Conservation (phyloP, 2,329 filamentous ascomycete species). For the Epichloe sp. region DNA sequence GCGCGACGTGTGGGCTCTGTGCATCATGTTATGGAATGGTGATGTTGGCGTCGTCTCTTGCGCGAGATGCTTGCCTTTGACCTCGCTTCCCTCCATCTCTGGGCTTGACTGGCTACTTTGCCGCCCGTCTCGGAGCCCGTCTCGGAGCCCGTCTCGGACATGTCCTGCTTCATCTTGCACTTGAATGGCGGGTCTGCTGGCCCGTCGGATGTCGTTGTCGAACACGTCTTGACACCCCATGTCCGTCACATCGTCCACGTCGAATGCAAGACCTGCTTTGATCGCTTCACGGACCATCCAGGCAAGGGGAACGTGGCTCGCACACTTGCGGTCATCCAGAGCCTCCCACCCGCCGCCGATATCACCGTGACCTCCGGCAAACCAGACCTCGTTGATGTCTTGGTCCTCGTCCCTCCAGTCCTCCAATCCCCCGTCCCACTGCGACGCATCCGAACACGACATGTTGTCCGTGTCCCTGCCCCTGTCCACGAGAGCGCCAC, state of each 20-base stretch:
- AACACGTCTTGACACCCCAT: slow-evolving; percentile 40
- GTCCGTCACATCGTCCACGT: slow-evolving; percentile 51
- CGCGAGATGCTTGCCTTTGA: neutral
- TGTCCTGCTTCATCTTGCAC: slow-evolving; percentile 8
- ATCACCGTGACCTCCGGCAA: slow-evolving; percentile 66
- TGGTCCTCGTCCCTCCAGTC: slow-evolving; percentile 41
- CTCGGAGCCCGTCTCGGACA: slow-evolving; percentile 1
- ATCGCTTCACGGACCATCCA: slow-evolving; percentile 54
- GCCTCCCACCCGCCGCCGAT: slow-evolving; percentile 65
- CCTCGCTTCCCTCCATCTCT: slow-evolving; percentile 11
- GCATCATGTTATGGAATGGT: slow-evolving; percentile 44
- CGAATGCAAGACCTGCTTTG: slow-evolving; percentile 56
- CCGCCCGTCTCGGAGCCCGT: slow-evolving; percentile 5
- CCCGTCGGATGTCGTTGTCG: slow-evolving; percentile 4
- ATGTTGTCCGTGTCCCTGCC: slow-evolving; percentile 8
- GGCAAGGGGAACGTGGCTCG: slow-evolving; percentile 54
- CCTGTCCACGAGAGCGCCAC: slow-evolving; percentile 8
- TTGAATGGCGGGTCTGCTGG: slow-evolving; percentile 14
- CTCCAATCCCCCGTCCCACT: slow-evolving; percentile 17
- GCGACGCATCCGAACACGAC: slow-evolving; percentile 19
- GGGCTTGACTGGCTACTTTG: slow-evolving; percentile 10
- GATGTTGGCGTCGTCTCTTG: slow-evolving; percentile 6
- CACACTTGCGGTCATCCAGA: slow-evolving; percentile 40
- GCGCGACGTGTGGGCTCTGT: slow-evolving; percentile 37
- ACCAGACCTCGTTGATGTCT: slow-evolving; percentile 72